These are phyloP conservation scores for Penicillium canariense DNA, from an alignment of 495 filamentous ascomycete genomes.

Conservation along the genomic window DNA sequence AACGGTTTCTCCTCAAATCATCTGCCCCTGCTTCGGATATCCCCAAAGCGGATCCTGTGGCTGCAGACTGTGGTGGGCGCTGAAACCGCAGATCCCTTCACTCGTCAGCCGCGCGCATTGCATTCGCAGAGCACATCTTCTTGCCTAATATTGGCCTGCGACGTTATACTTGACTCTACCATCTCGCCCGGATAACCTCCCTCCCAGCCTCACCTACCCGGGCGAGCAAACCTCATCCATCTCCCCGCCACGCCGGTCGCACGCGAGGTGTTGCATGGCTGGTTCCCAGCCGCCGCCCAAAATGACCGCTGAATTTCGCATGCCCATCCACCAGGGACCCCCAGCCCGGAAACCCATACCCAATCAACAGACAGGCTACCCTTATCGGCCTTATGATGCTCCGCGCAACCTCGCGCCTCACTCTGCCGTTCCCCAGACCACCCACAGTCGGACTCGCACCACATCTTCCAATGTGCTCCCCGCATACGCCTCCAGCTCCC, in stretches of 20 bases:
- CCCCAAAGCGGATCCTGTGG: conserved; percentile 6
- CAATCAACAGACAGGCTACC: conserved; percentile 26
- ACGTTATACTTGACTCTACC: conserved; percentile 1
- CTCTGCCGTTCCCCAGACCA: conserved; percentile 28
- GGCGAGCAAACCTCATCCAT: not conserved
- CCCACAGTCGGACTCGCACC: conserved; percentile 55
- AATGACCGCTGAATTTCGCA: conserved; percentile 44
- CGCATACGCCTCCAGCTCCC: conserved; percentile 28
- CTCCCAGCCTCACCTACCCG: not conserved
- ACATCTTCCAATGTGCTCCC: conserved; percentile 61
- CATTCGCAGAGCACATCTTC: conserved; percentile 10
- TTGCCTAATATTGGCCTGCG: conserved; percentile 3
- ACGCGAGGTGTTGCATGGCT: conserved; percentile 26
- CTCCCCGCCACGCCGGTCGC: not conserved
- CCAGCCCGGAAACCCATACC: conserved; percentile 38
- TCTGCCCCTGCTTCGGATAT: conserved; percentile 1
- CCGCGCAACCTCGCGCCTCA: conserved; percentile 32
- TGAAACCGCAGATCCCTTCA: conserved; percentile 24
- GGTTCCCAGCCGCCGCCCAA: conserved; percentile 30
- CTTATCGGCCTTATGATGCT: conserved; percentile 35
- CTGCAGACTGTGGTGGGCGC: conserved; percentile 19
- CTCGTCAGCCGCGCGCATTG: conserved; percentile 27
- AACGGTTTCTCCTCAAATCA: conserved; percentile 3
- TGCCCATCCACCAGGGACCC: conserved; percentile 38
- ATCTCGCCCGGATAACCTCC: not conserved